Percentiles rank a stretch among this genome's conserved stretches.
Conservation (phyloP, 139 green algal species). For the Tetraselmis striata region DNA sequence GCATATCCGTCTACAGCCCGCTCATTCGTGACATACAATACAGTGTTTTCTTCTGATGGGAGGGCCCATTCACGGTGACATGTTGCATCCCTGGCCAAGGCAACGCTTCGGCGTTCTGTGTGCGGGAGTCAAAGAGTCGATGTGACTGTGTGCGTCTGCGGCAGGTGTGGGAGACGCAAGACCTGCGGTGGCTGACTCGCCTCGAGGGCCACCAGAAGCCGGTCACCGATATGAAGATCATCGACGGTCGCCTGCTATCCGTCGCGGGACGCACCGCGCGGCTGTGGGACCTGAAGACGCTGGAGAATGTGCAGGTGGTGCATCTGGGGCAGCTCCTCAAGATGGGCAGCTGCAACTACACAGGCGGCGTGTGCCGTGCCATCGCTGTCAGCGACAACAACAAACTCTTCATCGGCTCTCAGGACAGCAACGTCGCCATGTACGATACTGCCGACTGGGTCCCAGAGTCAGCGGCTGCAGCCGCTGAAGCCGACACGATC, state of each 20-base stretch:
- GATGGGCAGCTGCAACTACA: background rate
- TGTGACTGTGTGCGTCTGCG: no score
- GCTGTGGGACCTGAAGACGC: constrained; percentile 57
- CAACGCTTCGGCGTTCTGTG: no score
- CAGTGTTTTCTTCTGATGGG: no score
- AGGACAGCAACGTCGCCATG: constrained; percentile 35
- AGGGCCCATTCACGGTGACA: no score
- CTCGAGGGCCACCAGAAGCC: constrained; percentile 63
- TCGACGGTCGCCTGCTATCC: constrained; percentile 25
- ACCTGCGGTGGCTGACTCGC: constrained; percentile 30
- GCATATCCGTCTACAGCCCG: background rate
- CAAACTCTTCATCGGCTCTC: constrained; percentile 26
- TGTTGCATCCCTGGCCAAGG: no score
- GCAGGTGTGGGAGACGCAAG: constrained; percentile 64
- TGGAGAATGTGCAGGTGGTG: background rate
- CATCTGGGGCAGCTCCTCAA: background rate
- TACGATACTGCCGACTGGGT: background rate
- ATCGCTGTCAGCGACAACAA: background rate
- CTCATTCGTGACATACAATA: no score
- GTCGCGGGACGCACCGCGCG: constrained; percentile 60
- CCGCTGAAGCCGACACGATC: background rate
- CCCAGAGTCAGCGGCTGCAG: background rate
- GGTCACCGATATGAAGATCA: constrained; percentile 51
- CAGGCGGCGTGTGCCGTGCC: background rate
- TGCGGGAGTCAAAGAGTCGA: no score